Evolutionary conservation across 1,284 basidiomycete species (phyloP).

Genomic region (Cryptococcus sp.): DNA sequence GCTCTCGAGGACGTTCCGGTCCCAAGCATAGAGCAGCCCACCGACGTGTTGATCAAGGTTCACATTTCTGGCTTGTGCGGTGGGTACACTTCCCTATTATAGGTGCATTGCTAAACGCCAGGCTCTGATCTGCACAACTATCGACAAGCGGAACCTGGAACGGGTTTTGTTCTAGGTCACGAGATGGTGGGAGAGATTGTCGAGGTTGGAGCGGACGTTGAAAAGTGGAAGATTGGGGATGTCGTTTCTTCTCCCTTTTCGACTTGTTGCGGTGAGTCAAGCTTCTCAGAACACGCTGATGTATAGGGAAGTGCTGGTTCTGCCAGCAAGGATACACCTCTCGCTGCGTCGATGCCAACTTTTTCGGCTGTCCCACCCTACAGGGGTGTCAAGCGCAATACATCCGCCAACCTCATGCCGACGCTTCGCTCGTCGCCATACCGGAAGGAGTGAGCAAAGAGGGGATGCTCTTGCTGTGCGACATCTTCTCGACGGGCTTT

Average conservation of each 20-base stretch:
- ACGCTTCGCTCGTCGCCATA: conserved; percentile 46
- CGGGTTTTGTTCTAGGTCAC: conserved; percentile 55
- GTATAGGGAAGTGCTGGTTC: conserved; percentile 40
- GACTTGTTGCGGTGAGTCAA: conserved; percentile 66
- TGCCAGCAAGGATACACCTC: conserved; percentile 71
- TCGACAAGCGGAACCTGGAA: conserved; percentile 44
- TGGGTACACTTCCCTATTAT: conserved; percentile 51
- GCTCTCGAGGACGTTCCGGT: conserved; percentile 28
- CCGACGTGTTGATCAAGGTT: conserved; percentile 37
- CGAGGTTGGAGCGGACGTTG: conserved; percentile 62
- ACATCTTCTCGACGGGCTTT: conserved; percentile 49
- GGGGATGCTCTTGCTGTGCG: conserved; percentile 47
- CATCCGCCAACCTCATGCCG: conserved; percentile 61
- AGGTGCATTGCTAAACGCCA: conserved; percentile 42
- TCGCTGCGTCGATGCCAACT: conserved; percentile 57
- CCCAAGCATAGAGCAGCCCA: conserved; percentile 23
- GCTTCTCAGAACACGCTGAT: not conserved
- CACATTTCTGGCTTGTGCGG: conserved; percentile 36
- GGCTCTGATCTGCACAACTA: conserved; percentile 80
- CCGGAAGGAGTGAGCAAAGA: conserved; percentile 42
- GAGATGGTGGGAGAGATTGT: conserved; percentile 77
- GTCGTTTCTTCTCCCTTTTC: conserved; percentile 85
- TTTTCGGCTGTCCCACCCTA: not conserved
- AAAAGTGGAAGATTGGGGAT: conserved; percentile 65
- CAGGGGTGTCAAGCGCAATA: conserved; percentile 66